Conservation (phyloP, 2,329 filamentous ascomycete species). For the Ilyonectria mors-panacis region DNA sequence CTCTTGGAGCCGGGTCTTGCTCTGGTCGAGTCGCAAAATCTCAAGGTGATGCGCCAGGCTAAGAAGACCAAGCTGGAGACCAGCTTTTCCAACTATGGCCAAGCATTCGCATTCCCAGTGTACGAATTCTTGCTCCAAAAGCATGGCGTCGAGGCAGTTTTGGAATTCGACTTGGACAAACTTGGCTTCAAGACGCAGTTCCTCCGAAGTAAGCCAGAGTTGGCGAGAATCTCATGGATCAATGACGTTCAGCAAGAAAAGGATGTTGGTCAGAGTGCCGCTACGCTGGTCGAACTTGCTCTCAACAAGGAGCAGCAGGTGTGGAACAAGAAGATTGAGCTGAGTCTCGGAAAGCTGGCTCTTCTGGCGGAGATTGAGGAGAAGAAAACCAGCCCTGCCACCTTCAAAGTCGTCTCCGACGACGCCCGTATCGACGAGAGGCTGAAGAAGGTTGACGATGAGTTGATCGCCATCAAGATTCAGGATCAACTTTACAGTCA, state of each 20-base stretch:
- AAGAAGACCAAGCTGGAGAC: conserved; percentile 64
- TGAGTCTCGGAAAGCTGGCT: conserved; percentile 89
- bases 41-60: conserved; percentile 55
- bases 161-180: conserved; percentile 80
- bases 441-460: conserved; percentile 70
- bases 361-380: conserved; percentile 74
- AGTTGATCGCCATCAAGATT: conserved; percentile 80
- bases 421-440: conserved; percentile 58
- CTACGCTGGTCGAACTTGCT: conserved; percentile 79
- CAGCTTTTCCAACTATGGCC: conserved; percentile 75
- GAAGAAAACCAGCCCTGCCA: conserved; percentile 49
- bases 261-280: conserved; percentile 81
- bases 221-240: conserved; percentile 92
- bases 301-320: conserved; percentile 81
- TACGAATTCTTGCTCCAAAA: conserved; percentile 83
- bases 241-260: conserved; percentile 87
- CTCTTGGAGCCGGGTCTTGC: conserved; percentile 49
- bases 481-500: conserved; percentile 84
- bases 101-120: conserved; percentile 80
- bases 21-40: conserved; percentile 46
- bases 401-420: conserved; percentile 57
- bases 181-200: conserved; percentile 82
- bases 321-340: conserved; percentile 94
- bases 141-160: conserved; percentile 75
- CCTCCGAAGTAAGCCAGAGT: conserved; percentile 78